These are phyloP conservation scores for Zygosaccharomyces sapae DNA, from an alignment of 1,139 yeast species.

Conservation along the genomic window DNA sequence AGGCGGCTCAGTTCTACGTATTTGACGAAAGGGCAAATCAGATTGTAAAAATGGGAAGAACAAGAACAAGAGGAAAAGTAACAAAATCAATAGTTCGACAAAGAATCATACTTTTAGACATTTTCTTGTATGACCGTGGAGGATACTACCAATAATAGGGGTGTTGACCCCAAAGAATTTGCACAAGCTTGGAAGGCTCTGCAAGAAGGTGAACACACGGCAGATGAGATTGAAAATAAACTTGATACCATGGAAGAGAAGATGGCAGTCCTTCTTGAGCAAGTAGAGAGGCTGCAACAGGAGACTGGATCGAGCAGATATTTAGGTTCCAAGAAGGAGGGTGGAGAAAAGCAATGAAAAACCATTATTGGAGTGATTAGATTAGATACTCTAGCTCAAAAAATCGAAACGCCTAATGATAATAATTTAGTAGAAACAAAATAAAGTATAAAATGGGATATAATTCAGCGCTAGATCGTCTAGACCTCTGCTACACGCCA, in stretches of 20 bases:
- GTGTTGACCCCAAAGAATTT: constrained; percentile 13
- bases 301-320: neutral
- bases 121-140: neutral
- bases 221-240: constrained; percentile 51
- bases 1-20: neutral
- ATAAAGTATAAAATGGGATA: neutral
- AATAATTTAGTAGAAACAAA: neutral
- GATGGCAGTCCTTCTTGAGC: constrained; percentile 38
- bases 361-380: neutral
- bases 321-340: neutral
- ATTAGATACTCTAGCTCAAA: neutral
- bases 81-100: neutral
- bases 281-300: constrained; percentile 16
- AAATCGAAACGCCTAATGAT: neutral
- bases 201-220: constrained; percentile 55
- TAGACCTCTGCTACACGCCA: neutral
- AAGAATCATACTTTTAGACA: neutral
- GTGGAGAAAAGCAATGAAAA: neutral
- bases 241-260: constrained; percentile 53
- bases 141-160: neutral
- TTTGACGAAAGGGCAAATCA: neutral
- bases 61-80: neutral
- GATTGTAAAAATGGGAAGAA: neutral
- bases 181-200: constrained; percentile 39
- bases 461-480: neutral